Evolutionary conservation across 2,329 filamentous ascomycete species (phyloP), one percentile per base, ranked within the genome.

Genomic region (Ophidiomyces ophidiicola): DNA sequence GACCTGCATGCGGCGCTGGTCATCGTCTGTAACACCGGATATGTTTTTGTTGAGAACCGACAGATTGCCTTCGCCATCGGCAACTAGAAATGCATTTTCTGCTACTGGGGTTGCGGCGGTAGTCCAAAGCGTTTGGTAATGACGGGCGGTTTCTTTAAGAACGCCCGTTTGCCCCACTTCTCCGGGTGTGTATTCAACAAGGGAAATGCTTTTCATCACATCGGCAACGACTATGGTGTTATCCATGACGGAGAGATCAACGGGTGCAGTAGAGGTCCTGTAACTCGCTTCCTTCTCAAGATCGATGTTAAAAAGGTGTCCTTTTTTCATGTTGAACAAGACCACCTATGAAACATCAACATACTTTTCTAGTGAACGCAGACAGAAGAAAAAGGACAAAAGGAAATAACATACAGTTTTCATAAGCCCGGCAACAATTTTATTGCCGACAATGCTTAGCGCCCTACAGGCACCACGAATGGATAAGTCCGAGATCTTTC

Each of bases 41-140:
- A 66, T 53, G 49, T 94, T 87, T 25, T 78, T 74, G 36, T 76
- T 70, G n/a, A 96, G 65, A 2, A 94, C 77, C 39, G 87, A 67
- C 2, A 98, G 60, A 49, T 98, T 96, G 1, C 88, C 88, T 51
- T 90, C 80, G 0, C 83, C 78, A 54, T 98, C 90, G 24, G 80
- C 76, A 53, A 88, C 77, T 0, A 98, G 69, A 69, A 85, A 94
- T 1, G 74, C 78, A 36, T 87, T 72, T 8, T 72, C 72, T 14
- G 75, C 80, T 2, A 94, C 64, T 41, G 80, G 73, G 4, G 77
- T 76, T 4, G 93, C 71, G 0, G 83, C 78, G 1, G 87, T 94
- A 2, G 75, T 71, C 87, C 88, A 96, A 1, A 77, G 69, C 1
- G 82, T 79, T 51, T 88, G 77, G 50, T 80, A 85, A 55, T 94